These are phyloP conservation scores for Aurifilum marmelostoma DNA, from an alignment of 2,329 filamentous ascomycete species.

Conservation along the genomic window DNA sequence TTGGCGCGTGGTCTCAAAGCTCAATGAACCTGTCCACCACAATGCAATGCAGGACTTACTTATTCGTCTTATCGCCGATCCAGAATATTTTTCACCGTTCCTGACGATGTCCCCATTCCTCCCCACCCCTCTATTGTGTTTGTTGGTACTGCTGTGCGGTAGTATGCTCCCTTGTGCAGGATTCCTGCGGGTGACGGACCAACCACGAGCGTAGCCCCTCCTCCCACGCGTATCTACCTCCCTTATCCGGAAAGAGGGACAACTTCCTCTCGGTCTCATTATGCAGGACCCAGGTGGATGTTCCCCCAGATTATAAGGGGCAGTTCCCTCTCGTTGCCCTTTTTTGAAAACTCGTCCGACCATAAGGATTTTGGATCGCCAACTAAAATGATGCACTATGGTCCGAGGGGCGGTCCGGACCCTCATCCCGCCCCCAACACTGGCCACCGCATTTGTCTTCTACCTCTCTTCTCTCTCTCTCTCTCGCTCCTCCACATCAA, in stretches of 20 bases:
- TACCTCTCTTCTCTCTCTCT: not conserved
- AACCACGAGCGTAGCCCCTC: slow-evolving; percentile 1
- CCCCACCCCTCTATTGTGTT: not conserved
- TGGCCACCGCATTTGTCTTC: not conserved
- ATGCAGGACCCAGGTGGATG: not conserved
- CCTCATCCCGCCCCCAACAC: not conserved
- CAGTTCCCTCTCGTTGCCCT: not conserved
- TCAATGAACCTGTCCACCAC: no score
- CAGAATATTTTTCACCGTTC: not conserved
- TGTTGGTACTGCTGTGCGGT: not conserved
- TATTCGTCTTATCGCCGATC: not conserved
- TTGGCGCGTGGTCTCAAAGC: not conserved
- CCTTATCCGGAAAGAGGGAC: slow-evolving; percentile 4
- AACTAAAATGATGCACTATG: not conserved
- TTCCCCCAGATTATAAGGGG: not conserved
- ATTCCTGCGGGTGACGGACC: slow-evolving; percentile 4
- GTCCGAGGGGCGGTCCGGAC: slow-evolving; percentile 4
- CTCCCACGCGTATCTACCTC: slow-evolving; percentile 7
- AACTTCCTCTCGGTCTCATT: not conserved
- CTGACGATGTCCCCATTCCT: not conserved
- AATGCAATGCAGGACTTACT: no score
- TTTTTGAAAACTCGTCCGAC: not conserved
- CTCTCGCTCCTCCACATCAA: not conserved
- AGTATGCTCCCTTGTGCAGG: not conserved
- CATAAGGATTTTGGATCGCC: not conserved